These are phyloP conservation scores for Wickerhamomyces bovis DNA, from an alignment of 805 yeast species.

Conservation along the genomic window DNA sequence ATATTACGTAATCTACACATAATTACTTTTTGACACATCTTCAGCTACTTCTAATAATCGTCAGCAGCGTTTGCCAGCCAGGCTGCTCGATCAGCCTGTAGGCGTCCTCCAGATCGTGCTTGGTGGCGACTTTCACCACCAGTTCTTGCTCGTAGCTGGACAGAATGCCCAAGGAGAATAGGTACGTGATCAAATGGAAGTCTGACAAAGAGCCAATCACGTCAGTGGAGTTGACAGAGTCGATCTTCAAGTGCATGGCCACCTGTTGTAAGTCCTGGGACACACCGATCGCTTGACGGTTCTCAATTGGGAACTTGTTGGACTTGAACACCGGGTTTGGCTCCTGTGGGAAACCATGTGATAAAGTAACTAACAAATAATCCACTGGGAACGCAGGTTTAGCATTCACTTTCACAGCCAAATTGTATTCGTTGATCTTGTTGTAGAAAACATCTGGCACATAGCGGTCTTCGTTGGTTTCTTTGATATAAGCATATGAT, in stretches of 20 bases:
- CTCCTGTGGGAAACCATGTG: slow-evolving; percentile 86
- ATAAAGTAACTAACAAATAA: slow-evolving; percentile 74
- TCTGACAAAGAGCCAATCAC: slow-evolving; percentile 45
- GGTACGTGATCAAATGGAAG: slow-evolving; percentile 67
- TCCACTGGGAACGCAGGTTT: slow-evolving; percentile 94
- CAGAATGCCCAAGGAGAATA: slow-evolving; percentile 52
- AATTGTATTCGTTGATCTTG: slow-evolving; percentile 79
- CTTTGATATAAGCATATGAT: slow-evolving; percentile 73
- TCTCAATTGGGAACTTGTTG: slow-evolving; percentile 64
- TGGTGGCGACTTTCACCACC: slow-evolving; percentile 42
- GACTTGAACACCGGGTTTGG: slow-evolving; percentile 45
- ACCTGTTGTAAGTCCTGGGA: slow-evolving; percentile 60
- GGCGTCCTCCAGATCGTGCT: slow-evolving; percentile 37
- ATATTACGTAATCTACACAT: neutral
- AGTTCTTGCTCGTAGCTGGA: slow-evolving; percentile 46
- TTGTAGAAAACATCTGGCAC: slow-evolving; percentile 93
- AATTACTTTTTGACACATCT: neutral
- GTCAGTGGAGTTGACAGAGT: slow-evolving; percentile 18
- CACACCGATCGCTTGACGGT: slow-evolving; percentile 70
- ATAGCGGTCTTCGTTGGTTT: slow-evolving; percentile 65
- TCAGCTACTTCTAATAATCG: slow-evolving; percentile 36
- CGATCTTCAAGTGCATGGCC: slow-evolving; percentile 41
- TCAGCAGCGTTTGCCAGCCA: slow-evolving; percentile 78
- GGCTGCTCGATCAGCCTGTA: slow-evolving; percentile 49
- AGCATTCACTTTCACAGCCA: slow-evolving; percentile 82